Percentiles rank a stretch among this genome's conserved stretches.
Evolutionary conservation across 768 basidiomycete genomes (phyloP).

Genomic region (Tephrocybe sp.): DNA sequence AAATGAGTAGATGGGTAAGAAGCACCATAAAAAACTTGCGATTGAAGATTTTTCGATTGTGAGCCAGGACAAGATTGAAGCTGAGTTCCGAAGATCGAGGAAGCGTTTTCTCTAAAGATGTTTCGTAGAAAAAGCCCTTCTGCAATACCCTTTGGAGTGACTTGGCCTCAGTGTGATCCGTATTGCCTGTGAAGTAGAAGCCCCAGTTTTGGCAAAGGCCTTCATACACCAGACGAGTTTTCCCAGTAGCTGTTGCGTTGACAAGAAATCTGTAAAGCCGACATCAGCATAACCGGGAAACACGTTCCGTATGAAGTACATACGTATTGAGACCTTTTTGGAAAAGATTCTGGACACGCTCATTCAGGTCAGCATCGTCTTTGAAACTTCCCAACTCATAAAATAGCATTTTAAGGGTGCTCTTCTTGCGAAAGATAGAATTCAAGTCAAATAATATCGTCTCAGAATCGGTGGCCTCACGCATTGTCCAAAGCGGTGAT

Average conservation of each 20-base stretch:
- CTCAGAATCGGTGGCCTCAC: not conserved
- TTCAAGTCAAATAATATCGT: not conserved
- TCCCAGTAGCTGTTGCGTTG: constrained; percentile 4
- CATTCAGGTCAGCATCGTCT: not conserved
- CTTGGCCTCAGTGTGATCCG: not conserved
- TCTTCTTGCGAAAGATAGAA: not conserved
- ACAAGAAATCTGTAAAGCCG: not conserved
- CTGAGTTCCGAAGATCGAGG: not conserved
- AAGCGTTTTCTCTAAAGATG: not conserved
- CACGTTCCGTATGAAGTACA: not conserved
- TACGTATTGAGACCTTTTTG: not conserved
- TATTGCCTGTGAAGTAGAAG: constrained; percentile 1
- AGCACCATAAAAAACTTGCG: not conserved
- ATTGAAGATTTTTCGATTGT: not conserved
- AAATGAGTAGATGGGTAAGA: not conserved
- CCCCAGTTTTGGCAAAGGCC: constrained; percentile 12
- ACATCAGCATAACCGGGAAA: not conserved
- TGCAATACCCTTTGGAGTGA: not conserved
- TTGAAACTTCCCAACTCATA: constrained; percentile 1
- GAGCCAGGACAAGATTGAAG: not conserved
- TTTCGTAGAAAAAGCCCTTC: not conserved
- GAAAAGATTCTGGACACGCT: not conserved
- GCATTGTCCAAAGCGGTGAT: not conserved
- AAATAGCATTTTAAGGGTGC: not conserved
- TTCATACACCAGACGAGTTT: constrained; percentile 6